A percentile compares a stretch with the other conserved stretches of the same genome.
Evolutionary conservation across 2,329 filamentous ascomycete species (phyloP).

Genomic region (Diaporthe ilicicola): DNA sequence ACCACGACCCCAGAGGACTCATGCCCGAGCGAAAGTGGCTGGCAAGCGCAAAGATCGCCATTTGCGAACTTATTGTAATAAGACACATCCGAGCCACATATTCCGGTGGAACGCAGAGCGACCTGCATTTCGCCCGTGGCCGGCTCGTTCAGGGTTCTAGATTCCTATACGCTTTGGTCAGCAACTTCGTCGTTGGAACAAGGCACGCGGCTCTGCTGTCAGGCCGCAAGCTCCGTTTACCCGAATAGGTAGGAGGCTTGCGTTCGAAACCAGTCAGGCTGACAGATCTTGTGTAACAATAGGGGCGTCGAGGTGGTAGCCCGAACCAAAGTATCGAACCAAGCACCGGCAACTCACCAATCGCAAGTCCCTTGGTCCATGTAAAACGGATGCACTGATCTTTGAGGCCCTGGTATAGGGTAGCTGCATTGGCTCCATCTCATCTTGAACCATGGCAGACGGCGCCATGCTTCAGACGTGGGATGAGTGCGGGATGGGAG

Average conservation of each 20-base stretch:
- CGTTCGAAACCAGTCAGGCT: neutral
- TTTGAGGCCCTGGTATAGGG: slow-evolving; percentile 52
- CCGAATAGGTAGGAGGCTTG: slow-evolving; percentile 14
- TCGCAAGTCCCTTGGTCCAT: slow-evolving; percentile 65
- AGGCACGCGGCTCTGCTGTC: slow-evolving; percentile 22
- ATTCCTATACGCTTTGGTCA: slow-evolving; percentile 52
- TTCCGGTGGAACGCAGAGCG: slow-evolving; percentile 70
- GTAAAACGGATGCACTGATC: slow-evolving; percentile 63
- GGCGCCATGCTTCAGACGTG: slow-evolving; percentile 56
- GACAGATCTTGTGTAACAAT: slow-evolving; percentile 43
- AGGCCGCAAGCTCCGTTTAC: slow-evolving; percentile 21
- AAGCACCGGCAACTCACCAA: slow-evolving; percentile 53
- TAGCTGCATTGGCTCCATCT: slow-evolving; percentile 54
- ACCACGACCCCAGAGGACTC: slow-evolving; percentile 68
- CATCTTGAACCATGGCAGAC: slow-evolving; percentile 52
- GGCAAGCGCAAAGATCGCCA: slow-evolving; percentile 72
- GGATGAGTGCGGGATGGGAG: slow-evolving; percentile 45
- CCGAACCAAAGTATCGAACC: slow-evolving; percentile 11
- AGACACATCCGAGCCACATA: slow-evolving; percentile 75
- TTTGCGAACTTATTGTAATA: slow-evolving; percentile 80
- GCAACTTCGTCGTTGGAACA: slow-evolving; percentile 26
- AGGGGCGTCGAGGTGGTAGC: slow-evolving; percentile 33
- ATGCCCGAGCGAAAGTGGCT: slow-evolving; percentile 71
- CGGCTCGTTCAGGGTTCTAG: slow-evolving; percentile 57
- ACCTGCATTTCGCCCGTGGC: slow-evolving; percentile 67